phyloP scores from a whole-genome alignment of 2,329 filamentous ascomycete species.

The Ophidiomyces ophidiicola region DNA sequence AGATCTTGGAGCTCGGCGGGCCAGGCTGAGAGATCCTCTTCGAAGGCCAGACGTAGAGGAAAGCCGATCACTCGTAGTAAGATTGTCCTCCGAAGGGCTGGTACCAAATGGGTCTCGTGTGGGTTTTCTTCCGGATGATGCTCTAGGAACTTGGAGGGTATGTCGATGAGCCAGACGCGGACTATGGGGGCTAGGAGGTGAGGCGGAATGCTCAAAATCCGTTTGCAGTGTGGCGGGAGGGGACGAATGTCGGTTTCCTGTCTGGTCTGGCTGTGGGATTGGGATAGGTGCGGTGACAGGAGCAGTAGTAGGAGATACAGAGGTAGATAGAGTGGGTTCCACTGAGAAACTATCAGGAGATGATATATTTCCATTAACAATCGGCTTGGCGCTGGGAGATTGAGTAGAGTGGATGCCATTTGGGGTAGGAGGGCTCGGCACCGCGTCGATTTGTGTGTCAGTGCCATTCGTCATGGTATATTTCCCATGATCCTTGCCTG shows the following conservation, averaged over 20 bases:
- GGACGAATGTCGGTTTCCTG: slow-evolving; percentile 9
- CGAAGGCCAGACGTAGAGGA: slow-evolving; percentile 58
- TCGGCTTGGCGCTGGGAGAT: slow-evolving; percentile 21
- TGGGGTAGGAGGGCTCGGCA: neutral
- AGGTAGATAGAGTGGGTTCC: slow-evolving; percentile 22
- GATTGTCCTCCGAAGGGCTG: slow-evolving; percentile 43
- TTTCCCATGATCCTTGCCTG: slow-evolving; percentile 2
- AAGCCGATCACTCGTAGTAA: slow-evolving; percentile 65
- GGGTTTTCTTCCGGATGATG: slow-evolving; percentile 46
- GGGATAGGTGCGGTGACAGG: slow-evolving; percentile 24
- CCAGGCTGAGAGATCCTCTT: slow-evolving; percentile 71
- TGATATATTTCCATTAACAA: slow-evolving; percentile 24
- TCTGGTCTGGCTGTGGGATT: slow-evolving; percentile 20
- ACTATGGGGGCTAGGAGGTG: slow-evolving; percentile 35
- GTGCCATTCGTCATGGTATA: slow-evolving; percentile 5
- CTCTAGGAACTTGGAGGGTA: slow-evolving; percentile 74
- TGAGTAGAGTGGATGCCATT: slow-evolving; percentile 9
- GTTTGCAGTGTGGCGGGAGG: slow-evolving; percentile 9
- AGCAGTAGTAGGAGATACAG: slow-evolving; percentile 20
- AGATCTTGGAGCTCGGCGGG: slow-evolving; percentile 67
- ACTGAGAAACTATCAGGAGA: slow-evolving; percentile 24
- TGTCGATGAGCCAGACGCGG: slow-evolving; percentile 65
- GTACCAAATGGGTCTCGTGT: slow-evolving; percentile 51
- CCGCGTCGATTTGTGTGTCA: slow-evolving; percentile 1
- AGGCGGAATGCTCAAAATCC: slow-evolving; percentile 11